Base-by-base conservation (phyloP, 768 basidiomycete species). In the Auricularia sp. region DNA sequence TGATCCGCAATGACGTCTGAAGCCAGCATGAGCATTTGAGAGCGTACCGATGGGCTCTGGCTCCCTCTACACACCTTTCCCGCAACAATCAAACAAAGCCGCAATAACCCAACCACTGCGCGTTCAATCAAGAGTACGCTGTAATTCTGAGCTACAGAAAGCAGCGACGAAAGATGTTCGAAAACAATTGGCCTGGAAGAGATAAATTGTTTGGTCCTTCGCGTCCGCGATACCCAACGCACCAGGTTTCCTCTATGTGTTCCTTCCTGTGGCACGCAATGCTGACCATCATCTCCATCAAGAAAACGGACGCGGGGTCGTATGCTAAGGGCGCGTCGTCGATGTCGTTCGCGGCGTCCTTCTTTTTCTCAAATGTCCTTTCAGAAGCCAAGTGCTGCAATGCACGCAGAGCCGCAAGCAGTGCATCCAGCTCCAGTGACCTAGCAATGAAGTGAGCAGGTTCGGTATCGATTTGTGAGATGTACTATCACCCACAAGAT, bases 271-370 rank as follows among this genome's bases (percentile, higher is more conserved):
- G 86, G 67, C 83, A 86, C 1, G 89, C 82, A 47, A 98, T 85
- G 74, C 93, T 96, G 68, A 93, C 86, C 89, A 98, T 96, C 62
- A 86, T 91, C 75, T 99, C 97, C 67, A 98, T 76, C 44, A 98
- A 85, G 77, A 98, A 96, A 1, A 97, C 88, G 7, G 94, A 92
- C 3, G 94, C 92, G 11, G 97, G 94, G 73, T 99, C 97, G 70
- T 98, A 99, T 10, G 95, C 86, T 8, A 96, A 76, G 62, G 87
- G 82, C 63, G 62, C 66, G 2, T 76, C 71, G 4, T 73, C 78
- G 35, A 82, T 82, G 71, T 77, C 76, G 21, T 78, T 71, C 2
- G 76, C 70, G 14, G 71, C 67, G 13, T 68, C 62, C n/a, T 70
- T 56, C 29, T 63, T 63, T 16, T 69, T 82, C 14, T 90, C 85